A percentile compares a stretch with the other conserved stretches of the same genome.
Evolutionary conservation across 441 rosid genomes (phyloP).

Genomic region (Croton setiger): DNA sequence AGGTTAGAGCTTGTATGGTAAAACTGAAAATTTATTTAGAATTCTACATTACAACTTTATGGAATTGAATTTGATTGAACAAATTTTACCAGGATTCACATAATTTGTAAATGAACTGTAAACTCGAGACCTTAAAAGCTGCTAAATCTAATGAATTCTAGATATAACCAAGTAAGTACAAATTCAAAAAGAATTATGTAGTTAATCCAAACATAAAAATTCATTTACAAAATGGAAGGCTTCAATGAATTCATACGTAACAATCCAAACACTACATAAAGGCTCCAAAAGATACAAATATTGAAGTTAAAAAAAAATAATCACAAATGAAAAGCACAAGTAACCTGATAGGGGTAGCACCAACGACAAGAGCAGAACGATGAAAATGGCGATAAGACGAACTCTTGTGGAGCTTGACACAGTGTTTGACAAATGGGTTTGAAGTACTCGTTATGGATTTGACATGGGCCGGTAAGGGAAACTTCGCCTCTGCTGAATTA

Average conservation of each 20-base stretch:
- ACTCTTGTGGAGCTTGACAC: constrained; percentile 72
- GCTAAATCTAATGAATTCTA: not conserved
- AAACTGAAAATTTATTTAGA: no score
- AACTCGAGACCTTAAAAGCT: no score
- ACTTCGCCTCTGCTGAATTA: constrained; percentile 11
- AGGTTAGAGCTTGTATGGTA: not conserved
- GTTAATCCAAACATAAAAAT: no score
- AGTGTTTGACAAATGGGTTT: constrained; percentile 85
- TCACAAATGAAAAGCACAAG: not conserved
- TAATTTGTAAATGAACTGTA: no score
- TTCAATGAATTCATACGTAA: no score
- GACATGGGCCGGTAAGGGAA: constrained; percentile 45
- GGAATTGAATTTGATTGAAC: no score
- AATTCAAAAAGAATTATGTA: no score
- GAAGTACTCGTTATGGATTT: constrained; percentile 59
- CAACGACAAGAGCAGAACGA: constrained; percentile 71
- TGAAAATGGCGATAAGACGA: constrained; percentile 81
- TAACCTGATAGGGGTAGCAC: constrained; percentile 74
- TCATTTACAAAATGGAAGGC: no score
- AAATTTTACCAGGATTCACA: no score
- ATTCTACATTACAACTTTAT: no score
- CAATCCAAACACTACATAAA: no score
- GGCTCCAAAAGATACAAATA: not conserved
- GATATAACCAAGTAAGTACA: no score
- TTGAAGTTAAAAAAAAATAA: not conserved